Evolutionary conservation across 495 filamentous ascomycete genomes (phyloP).

Genomic region (Amorphotheca resinae): DNA sequence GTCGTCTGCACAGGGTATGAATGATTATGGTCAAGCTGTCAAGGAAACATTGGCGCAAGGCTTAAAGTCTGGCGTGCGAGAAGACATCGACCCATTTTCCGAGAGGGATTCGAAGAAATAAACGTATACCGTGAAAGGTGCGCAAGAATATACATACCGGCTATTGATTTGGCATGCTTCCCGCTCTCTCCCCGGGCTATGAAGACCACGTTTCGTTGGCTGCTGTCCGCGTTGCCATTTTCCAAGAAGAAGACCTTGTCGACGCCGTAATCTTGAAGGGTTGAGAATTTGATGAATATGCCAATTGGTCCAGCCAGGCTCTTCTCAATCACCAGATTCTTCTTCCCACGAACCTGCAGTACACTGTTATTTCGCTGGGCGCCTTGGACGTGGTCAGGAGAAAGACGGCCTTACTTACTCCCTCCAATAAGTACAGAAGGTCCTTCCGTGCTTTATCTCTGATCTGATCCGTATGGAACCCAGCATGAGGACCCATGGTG

Average conservation of each 20-base stretch:
- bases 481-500: conserved; percentile 53
- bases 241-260: conserved; percentile 93
- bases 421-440: conserved; percentile 75
- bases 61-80: too few relatives aligned
- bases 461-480: conserved; percentile 69
- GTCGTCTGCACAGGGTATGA: conserved; percentile 11
- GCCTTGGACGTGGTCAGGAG: conserved; percentile 6
- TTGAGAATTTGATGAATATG: conserved; percentile 86
- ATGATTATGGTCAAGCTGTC: too few relatives aligned
- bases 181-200: conserved; percentile 79
- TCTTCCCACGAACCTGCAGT: conserved; percentile 87
- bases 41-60: too few relatives aligned
- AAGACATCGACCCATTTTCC: too few relatives aligned
- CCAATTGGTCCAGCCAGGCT: conserved; percentile 80
- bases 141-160: conserved; percentile 52
- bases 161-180: conserved; percentile 67
- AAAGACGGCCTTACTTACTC: conserved; percentile 53
- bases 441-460: conserved; percentile 75
- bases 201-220: conserved; percentile 92
- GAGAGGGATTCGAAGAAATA: too few relatives aligned
- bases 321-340: conserved; percentile 91
- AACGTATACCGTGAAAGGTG: too few relatives aligned
- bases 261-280: conserved; percentile 75
- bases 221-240: conserved; percentile 82
- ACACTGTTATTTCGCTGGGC: too few relatives aligned